Base-by-base conservation (phyloP, 495 filamentous ascomycete species). In the Aspergillus biplanus region DNA sequence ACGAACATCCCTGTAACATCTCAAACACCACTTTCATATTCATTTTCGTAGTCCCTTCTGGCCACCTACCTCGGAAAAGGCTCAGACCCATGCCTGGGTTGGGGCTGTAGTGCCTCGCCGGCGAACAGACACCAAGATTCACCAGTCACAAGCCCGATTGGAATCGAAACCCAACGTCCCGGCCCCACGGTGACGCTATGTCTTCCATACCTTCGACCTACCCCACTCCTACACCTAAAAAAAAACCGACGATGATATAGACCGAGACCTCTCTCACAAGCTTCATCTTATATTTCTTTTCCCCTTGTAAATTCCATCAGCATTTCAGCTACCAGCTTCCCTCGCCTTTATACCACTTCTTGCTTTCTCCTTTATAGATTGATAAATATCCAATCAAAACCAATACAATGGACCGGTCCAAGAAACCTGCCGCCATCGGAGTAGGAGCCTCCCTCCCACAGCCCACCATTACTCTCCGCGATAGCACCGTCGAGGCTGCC, bases 351-450 rank as follows among this genome's bases (percentile, higher is more conserved):
- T 12, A 12, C 33, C n/a, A 46, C 48, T 58, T 58, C 4, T 33
- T 48, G 27, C 27, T 11, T 52, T 18, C 16, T 35, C 56, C 13
- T 39, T 11, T n/a, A 52, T 16, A 37, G 32, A 27, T 27, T 27
- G 21, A 27, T 44, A 16, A 18, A 35, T 27, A 16, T 13, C 16
- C 35, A 9, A 80, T 54, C 21, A 27, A 27, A 27, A 27, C 2
- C 21, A 27, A 2, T 27, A 27, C 21, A 60, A 93, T 96, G 80
- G 91, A 93, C 65, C 88, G 93, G 71, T 82, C 82, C 57, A 90
- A 95, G 74, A 95, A 93, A 70, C 93, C 93, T 33, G 77, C 87
- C 52, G 86, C 90, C 32, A 87, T 97, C 67, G 82, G 90, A 39
- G 83, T 88, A 61, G 87, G 89, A 12, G 85, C 87, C 6, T 78